These are phyloP conservation scores for Hypholoma fasciculare DNA, from an alignment of 768 basidiomycete genomes.

Conservation along the genomic window DNA sequence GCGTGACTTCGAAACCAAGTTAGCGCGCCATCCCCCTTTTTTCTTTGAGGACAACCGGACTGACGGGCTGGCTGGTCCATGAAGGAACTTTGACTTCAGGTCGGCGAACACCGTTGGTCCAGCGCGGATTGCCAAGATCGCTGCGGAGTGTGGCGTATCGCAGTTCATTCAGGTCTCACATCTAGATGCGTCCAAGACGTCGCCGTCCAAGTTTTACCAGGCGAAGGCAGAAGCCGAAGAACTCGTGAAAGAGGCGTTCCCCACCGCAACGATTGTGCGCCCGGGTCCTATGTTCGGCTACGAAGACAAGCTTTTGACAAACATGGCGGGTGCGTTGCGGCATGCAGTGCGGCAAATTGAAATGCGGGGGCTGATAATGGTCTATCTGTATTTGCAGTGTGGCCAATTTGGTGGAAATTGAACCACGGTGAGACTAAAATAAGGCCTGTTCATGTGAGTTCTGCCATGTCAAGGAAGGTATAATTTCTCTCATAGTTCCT, in stretches of 20 bases:
- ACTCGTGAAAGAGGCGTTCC: slow-evolving; percentile 80
- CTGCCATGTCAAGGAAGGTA: slow-evolving; percentile 11
- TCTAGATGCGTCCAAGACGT: slow-evolving; percentile 81
- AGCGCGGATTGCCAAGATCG: slow-evolving; percentile 81
- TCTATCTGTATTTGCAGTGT: slow-evolving; percentile 47
- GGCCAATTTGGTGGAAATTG: slow-evolving; percentile 92
- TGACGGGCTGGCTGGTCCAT: slow-evolving; percentile 3
- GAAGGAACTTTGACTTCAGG: slow-evolving; percentile 84
- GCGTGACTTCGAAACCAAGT: slow-evolving; percentile 96
- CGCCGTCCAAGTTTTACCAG: slow-evolving; percentile 81
- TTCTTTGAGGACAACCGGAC: slow-evolving; percentile 1
- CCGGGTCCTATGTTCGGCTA: slow-evolving; percentile 89
- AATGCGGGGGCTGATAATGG: slow-evolving; percentile 5
- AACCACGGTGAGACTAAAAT: slow-evolving; percentile 86
- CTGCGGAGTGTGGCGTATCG: slow-evolving; percentile 73
- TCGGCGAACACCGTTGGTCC: slow-evolving; percentile 85
- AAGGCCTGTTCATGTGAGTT: slow-evolving; percentile 87
- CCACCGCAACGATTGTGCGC: slow-evolving; percentile 83
- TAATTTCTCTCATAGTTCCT: slow-evolving; percentile 15
- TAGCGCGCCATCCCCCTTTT: slow-evolving; percentile 19
- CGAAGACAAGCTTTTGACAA: slow-evolving; percentile 93
- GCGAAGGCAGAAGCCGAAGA: slow-evolving; percentile 91
- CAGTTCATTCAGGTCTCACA: slow-evolving; percentile 95
- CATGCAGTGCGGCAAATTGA: slow-evolving; percentile 4
- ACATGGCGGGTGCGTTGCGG: slow-evolving; percentile 74